phyloP scores from a whole-genome alignment of 257 asterid species.

The Apocynum venetum region DNA sequence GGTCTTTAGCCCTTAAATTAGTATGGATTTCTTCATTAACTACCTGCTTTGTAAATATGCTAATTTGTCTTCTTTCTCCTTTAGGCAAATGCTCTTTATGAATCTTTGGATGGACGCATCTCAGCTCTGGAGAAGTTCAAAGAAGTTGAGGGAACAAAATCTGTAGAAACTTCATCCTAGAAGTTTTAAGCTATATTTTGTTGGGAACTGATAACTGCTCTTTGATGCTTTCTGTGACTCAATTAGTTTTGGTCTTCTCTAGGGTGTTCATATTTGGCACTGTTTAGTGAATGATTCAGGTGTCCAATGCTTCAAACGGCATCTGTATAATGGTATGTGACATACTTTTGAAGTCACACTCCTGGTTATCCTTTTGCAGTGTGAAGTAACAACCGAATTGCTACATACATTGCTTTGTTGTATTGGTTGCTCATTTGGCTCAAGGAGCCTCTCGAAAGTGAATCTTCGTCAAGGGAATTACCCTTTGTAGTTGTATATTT shows the following conservation, averaged over 20 bases:
- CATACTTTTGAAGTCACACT: not conserved
- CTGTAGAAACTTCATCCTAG: conserved; percentile 56
- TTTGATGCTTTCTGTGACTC: not conserved
- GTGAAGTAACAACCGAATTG: not conserved
- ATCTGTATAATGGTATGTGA: not conserved
- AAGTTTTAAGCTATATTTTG: conserved; percentile 12
- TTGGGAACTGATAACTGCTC: conserved; percentile 5
- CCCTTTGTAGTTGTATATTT: not conserved
- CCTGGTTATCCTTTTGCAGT: not conserved
- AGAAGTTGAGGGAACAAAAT: conserved; percentile 50
- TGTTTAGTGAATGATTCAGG: not conserved
- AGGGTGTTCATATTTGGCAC: not conserved
- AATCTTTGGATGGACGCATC: conserved; percentile 64
- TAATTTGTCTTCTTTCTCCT: conserved; percentile 5
- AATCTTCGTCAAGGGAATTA: not conserved
- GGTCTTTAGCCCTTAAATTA: not conserved
- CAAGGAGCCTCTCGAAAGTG: not conserved
- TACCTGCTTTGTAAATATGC: conserved; percentile 2
- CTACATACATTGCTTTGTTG: not conserved
- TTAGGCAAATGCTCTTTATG: conserved; percentile 48
- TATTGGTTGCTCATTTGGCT: not conserved
- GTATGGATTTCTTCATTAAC: not conserved
- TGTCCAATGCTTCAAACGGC: not conserved
- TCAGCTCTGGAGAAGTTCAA: conserved; percentile 62
- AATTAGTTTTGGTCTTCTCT: not conserved